phyloP scores from a whole-genome alignment of 345 rosid genomes.

The Sisymbrium irio region DNA sequence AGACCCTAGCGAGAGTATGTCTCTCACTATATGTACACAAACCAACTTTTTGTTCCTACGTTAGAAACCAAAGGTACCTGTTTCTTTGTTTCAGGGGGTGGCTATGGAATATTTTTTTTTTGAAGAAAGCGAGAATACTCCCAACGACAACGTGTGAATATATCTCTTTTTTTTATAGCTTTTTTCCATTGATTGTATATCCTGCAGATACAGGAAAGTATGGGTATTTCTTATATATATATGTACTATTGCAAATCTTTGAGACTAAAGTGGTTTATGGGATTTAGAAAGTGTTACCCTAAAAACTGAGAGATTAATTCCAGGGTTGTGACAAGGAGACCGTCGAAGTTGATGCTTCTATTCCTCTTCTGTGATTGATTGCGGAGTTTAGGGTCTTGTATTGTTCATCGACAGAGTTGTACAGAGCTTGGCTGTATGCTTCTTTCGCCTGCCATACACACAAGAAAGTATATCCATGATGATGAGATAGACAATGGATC shows the following conservation, averaged over 20 bases:
- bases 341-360: constrained; percentile 59
- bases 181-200: constrained; percentile 28
- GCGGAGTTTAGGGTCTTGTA: constrained; percentile 70
- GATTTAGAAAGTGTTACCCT: constrained; percentile 21
- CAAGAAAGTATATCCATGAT: not conserved
- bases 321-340: constrained; percentile 87
- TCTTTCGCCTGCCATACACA: constrained; percentile 61
- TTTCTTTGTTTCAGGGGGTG: constrained; percentile 18
- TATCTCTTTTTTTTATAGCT: not conserved
- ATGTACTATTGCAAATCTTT: not conserved
- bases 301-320: constrained; percentile 39
- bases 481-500: not conserved
- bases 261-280: not conserved
- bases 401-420: constrained; percentile 60
- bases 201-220: constrained; percentile 18
- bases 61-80: constrained; percentile 25
- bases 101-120: constrained; percentile 1
- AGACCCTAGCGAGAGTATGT: constrained; percentile 18
- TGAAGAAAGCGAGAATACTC: not conserved
- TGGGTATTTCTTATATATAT: not conserved
- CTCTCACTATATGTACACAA: constrained; percentile 33
- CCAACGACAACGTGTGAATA: constrained; percentile 24
- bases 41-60: constrained; percentile 21
- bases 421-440: constrained; percentile 49
- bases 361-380: constrained; percentile 56